Evolutionary conservation across 202 grass and related monocot genomes (phyloP).

Genomic region (Musa balbisiana): DNA sequence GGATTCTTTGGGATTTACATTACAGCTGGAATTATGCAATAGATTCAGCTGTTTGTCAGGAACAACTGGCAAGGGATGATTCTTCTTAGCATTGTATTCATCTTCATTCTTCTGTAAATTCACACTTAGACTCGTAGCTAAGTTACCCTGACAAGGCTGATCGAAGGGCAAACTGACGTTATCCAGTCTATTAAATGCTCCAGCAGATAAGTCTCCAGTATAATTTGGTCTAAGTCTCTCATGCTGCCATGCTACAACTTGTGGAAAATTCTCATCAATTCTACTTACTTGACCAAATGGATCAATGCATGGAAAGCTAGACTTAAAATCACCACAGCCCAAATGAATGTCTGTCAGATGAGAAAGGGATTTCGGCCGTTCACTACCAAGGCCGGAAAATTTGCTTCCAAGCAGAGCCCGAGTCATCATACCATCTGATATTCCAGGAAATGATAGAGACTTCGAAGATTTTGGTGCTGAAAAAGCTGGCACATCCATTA

Average conservation of each 20-base stretch:
- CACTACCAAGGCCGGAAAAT: constrained; percentile 56
- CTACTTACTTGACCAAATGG: constrained; percentile 37
- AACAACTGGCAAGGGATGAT: constrained; percentile 39
- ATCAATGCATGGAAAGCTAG: constrained; percentile 53
- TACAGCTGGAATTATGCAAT: constrained; percentile 38
- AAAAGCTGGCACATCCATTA: constrained; percentile 63
- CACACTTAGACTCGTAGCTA: constrained; percentile 40
- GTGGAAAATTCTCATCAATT: constrained; percentile 34
- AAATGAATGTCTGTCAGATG: constrained; percentile 93
- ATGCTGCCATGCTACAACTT: constrained; percentile 39
- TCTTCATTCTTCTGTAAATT: constrained; percentile 43
- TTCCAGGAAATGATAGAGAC: constrained; percentile 46
- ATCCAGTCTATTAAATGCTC: neutral
- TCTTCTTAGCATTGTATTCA: constrained; percentile 35
- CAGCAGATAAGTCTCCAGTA: constrained; percentile 34
- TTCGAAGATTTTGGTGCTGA: constrained; percentile 45
- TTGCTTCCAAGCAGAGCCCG: constrained; percentile 76
- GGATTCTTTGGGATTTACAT: constrained; percentile 44
- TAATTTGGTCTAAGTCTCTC: constrained; percentile 37
- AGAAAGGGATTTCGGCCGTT: constrained; percentile 54
- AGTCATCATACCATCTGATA: constrained; percentile 89
- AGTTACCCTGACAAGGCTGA: constrained; percentile 55
- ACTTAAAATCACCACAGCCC: constrained; percentile 58
- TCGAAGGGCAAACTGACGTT: constrained; percentile 30
- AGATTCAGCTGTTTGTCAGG: constrained; percentile 38